phyloP scores from a whole-genome alignment of 1,139 yeast genomes.

The Candida sanyaensis region DNA sequence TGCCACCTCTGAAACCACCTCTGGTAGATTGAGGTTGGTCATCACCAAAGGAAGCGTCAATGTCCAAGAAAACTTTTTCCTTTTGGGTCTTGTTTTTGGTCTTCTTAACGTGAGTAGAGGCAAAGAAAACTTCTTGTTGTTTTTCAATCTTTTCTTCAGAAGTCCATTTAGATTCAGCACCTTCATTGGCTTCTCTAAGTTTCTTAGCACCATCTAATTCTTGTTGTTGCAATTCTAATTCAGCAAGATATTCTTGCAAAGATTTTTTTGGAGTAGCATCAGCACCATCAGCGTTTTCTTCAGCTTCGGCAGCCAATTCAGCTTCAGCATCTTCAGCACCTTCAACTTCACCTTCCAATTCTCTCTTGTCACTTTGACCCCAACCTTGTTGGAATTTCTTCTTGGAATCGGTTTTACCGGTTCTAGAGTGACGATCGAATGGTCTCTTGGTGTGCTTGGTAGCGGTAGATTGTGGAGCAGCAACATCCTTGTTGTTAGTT shows the following conservation, averaged over 20 bases:
- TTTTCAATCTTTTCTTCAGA: constrained; percentile 66
- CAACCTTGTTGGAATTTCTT: constrained; percentile 82
- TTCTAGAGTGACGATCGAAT: constrained; percentile 81
- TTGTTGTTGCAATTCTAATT: constrained; percentile 51
- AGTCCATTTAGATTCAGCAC: constrained; percentile 58
- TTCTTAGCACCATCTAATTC: constrained; percentile 43
- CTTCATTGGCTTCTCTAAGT: constrained; percentile 61
- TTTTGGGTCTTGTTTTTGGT: constrained; percentile 62
- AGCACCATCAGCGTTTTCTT: constrained; percentile 37
- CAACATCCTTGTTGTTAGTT: constrained; percentile 69
- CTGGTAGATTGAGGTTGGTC: constrained; percentile 25
- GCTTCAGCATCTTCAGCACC: constrained; percentile 63
- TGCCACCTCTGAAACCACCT: constrained; percentile 26
- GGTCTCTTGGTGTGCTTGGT: constrained; percentile 64
- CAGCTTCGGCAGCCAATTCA: constrained; percentile 40
- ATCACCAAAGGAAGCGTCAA: constrained; percentile 67
- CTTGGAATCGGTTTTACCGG: constrained; percentile 79
- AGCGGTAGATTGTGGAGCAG: constrained; percentile 56
- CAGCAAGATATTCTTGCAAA: constrained; percentile 73
- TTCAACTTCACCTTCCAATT: constrained; percentile 61
- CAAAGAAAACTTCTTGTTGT: constrained; percentile 56
- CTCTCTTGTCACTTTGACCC: constrained; percentile 76
- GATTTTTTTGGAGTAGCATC: constrained; percentile 57
- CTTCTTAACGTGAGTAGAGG: constrained; percentile 60
- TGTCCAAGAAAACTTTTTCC: constrained; percentile 69